Base-by-base conservation (phyloP, 306 rosid species). In the Betula pendula region DNA sequence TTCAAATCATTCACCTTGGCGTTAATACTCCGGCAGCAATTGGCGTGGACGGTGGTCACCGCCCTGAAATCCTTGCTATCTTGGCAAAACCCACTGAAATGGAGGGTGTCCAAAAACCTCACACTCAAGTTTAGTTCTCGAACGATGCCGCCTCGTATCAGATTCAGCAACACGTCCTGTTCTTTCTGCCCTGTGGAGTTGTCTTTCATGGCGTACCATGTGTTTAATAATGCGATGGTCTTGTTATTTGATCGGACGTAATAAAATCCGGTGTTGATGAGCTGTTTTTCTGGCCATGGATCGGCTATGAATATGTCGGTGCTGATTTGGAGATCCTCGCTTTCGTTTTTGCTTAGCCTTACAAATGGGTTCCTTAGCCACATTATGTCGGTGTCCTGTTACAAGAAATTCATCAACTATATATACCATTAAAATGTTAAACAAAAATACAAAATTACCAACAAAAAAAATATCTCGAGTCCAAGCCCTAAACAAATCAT, bases 41-140 rank as follows among this genome's bases (percentile, higher is more conserved):
- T 92, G 55, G 95, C 94, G 38, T 94, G 98, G 48, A 94, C 82
- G 0, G 89, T 94, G 31, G 71, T 33, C n/a, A 90, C 97, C 1
- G 6, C 82, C 74, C 78, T 42, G 15, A 92, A 77, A 74, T 92
- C 92, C 12, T 29, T 88, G 33, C 95, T 94, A n/a, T 88, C 88
- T 69, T 89, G 80, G 68, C 98, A 94, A 83, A 92, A 94, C 8
- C 97, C 96, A 67, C 97, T 94, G 48, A 94, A 94, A 78, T 88
- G 85, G 12, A 84, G 79, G 14, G 96, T 94, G 53, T 90, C 84
- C 72, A 94, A 70, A 25, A 92, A 94, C 85, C 90, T 85, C 16
- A 92, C 90, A 75, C 53, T 85, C 35, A 94, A 89, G 3, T 88
- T 84, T 6, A 94, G 75, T 6, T 78, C 17, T 15, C 20, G 44